These are phyloP conservation scores for Edaphochlamys debaryana DNA, from an alignment of 139 green algal genomes.

Conservation along the genomic window DNA sequence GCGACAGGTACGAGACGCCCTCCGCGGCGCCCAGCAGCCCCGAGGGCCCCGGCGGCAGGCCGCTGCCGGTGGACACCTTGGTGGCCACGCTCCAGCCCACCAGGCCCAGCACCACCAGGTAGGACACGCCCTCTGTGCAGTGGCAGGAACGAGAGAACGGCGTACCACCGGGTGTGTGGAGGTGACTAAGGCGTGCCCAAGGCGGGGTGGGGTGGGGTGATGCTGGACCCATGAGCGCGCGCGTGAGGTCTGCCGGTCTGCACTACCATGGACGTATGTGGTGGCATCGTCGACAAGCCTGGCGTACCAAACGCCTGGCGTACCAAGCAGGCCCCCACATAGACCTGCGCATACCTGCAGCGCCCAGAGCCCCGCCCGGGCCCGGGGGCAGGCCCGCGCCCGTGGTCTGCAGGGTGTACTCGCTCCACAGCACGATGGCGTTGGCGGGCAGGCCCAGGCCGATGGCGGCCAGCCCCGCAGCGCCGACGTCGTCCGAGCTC, in stretches of 20 bases:
- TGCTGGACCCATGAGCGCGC: too few relatives aligned
- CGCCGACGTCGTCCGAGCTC: slow-evolving; percentile 37
- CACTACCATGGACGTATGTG: too few relatives aligned
- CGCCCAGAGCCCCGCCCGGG: slow-evolving; percentile 57
- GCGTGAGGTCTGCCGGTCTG: too few relatives aligned
- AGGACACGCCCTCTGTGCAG: slow-evolving; percentile 73
- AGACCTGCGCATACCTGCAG: slow-evolving; percentile 44
- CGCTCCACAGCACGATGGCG: slow-evolving; percentile 61
- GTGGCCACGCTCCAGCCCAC: slow-evolving; percentile 74
- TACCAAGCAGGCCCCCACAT: too few relatives aligned
- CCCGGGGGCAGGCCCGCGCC: slow-evolving; percentile 72
- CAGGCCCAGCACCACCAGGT: slow-evolving; percentile 78
- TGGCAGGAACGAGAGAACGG: not conserved
- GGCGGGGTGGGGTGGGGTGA: too few relatives aligned
- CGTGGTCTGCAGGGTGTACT: slow-evolving; percentile 78
- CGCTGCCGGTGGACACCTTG: slow-evolving; percentile 79
- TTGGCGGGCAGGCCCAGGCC: slow-evolving; percentile 54
- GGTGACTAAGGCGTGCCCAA: not conserved
- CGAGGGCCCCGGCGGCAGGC: slow-evolving; percentile 75
- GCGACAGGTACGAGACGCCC: slow-evolving; percentile 69
- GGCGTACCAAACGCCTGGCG: too few relatives aligned
- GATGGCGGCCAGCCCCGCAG: slow-evolving; percentile 36
- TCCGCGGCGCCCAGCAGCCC: slow-evolving; percentile 84
- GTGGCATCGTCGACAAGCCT: too few relatives aligned
- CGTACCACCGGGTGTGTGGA: not conserved